These are phyloP conservation scores for Malania oleifera DNA, from an alignment of 164 flowering plant genomes.

Conservation along the genomic window DNA sequence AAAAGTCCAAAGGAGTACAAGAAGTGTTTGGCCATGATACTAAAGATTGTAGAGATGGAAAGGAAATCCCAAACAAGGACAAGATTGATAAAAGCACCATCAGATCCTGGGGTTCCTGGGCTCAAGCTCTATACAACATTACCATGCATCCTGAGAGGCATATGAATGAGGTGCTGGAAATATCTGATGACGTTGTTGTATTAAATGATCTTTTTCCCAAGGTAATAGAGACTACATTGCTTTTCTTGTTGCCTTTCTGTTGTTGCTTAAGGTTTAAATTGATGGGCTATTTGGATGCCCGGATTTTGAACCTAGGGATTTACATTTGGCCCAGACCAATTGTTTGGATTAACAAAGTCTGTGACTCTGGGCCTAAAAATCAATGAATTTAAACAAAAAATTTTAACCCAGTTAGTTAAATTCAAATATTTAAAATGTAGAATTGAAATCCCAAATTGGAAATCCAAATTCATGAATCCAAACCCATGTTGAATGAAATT, in stretches of 20 bases:
- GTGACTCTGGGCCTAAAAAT: no score
- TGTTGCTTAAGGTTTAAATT: not conserved
- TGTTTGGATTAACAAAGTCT: no score
- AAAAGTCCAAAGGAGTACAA: slow-evolving; percentile 51
- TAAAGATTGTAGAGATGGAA: slow-evolving; percentile 10
- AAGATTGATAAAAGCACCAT: slow-evolving; percentile 14
- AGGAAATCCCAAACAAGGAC: slow-evolving; percentile 12
- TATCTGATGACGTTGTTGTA: slow-evolving; percentile 60
- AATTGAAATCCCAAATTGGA: no score
- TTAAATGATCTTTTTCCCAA: slow-evolving; percentile 81
- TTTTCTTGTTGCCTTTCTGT: not conserved
- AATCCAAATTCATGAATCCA: no score
- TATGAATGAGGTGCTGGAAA: slow-evolving; percentile 50
- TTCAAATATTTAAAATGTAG: no score
- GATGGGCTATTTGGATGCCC: no score
- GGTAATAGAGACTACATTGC: slow-evolving; percentile 44
- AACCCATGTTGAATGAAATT: no score
- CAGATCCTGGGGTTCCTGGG: slow-evolving; percentile 79
- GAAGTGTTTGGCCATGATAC: slow-evolving; percentile 21
- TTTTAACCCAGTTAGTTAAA: no score
- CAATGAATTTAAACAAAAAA: no score
- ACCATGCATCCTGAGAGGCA: slow-evolving; percentile 77
- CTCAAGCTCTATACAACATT: slow-evolving; percentile 61
- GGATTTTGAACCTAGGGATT: no score
- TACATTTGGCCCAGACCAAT: no score